phyloP scores from a whole-genome alignment of 768 basidiomycete species.

The Amanita fuliginea region DNA sequence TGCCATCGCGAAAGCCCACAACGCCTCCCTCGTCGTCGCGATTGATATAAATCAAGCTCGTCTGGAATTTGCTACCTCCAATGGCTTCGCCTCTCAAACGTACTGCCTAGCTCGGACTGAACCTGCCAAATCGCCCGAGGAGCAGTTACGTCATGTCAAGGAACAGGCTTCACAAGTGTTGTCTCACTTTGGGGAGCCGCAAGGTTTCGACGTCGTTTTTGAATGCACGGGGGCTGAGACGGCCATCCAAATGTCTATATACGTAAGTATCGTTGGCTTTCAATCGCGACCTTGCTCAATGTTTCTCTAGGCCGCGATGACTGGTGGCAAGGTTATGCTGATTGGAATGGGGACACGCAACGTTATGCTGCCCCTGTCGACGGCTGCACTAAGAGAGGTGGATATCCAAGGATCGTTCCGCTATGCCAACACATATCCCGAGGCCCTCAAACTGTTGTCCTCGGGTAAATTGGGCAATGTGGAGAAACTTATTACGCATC shows the following conservation, averaged over 20 bases:
- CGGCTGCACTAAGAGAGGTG: constrained; percentile 79
- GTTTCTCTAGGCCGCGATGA: constrained; percentile 51
- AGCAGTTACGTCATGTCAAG: constrained; percentile 49
- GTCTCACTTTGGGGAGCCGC: constrained; percentile 41
- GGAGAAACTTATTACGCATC: constrained; percentile 72
- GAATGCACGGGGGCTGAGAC: constrained; percentile 94
- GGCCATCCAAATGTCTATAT: constrained; percentile 84
- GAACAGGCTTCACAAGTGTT: constrained; percentile 43
- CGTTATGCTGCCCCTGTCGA: constrained; percentile 71
- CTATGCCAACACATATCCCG: constrained; percentile 83
- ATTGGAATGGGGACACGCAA: constrained; percentile 93
- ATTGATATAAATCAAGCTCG: constrained; percentile 80
- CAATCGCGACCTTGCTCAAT: constrained; percentile 3
- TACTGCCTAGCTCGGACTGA: constrained; percentile 46
- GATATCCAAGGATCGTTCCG: constrained; percentile 90
- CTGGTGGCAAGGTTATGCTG: constrained; percentile 87
- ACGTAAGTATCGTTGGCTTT: constrained; percentile 42
- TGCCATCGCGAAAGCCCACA: constrained; percentile 61
- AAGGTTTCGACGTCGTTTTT: constrained; percentile 88
- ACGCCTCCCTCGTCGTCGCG: constrained; percentile 64
- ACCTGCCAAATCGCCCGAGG: constrained; percentile 41
- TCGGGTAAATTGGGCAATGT: constrained; percentile 55
- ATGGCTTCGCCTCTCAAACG: constrained; percentile 72
- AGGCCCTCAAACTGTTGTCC: constrained; percentile 68
- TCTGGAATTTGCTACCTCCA: constrained; percentile 61